Percentiles rank a stretch among this genome's conserved stretches.
phyloP scores from a whole-genome alignment of 1,284 basidiomycete genomes.

The Gymnopus androsaceus region DNA sequence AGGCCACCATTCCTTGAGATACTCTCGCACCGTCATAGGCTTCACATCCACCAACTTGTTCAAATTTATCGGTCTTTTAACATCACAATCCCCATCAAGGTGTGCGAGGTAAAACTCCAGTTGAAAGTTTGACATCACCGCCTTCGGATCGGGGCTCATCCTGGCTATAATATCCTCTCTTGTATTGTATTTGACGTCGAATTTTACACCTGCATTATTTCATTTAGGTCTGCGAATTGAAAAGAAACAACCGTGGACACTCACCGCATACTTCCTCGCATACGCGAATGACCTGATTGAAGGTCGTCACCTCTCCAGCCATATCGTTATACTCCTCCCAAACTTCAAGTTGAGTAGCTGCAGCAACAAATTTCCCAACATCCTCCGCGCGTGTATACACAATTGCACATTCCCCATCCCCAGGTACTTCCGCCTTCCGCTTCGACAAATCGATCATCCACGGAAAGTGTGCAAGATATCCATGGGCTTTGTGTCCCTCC shows the following conservation, averaged over 20 bases:
- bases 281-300: conserved; percentile 8
- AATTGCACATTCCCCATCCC: conserved; percentile 12
- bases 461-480: conserved; percentile 3
- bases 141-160: not conserved
- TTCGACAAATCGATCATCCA: conserved; percentile 7
- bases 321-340: conserved; percentile 11
- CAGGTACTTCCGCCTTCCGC: conserved; percentile 9
- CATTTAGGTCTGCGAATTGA: not conserved
- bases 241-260: not conserved
- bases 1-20: conserved; percentile 11
- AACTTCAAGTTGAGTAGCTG: conserved; percentile 7
- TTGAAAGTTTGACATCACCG: not conserved
- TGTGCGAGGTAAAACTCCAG: not conserved
- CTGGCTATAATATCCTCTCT: not conserved
- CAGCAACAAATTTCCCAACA: conserved; percentile 12
- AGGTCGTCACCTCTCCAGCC: conserved; percentile 10
- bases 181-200: conserved; percentile 4
- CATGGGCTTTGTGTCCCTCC: not conserved
- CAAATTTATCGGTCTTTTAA: not conserved
- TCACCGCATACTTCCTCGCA: conserved; percentile 8
- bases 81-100: not conserved
- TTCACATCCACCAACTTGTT: conserved; percentile 7
- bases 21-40: conserved; percentile 11
- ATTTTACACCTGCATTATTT: not conserved
- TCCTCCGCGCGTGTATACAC: conserved; percentile 10